Base-by-base conservation (phyloP, 2,329 filamentous ascomycete genomes). In the Penicillium aurantiogriseum region DNA sequence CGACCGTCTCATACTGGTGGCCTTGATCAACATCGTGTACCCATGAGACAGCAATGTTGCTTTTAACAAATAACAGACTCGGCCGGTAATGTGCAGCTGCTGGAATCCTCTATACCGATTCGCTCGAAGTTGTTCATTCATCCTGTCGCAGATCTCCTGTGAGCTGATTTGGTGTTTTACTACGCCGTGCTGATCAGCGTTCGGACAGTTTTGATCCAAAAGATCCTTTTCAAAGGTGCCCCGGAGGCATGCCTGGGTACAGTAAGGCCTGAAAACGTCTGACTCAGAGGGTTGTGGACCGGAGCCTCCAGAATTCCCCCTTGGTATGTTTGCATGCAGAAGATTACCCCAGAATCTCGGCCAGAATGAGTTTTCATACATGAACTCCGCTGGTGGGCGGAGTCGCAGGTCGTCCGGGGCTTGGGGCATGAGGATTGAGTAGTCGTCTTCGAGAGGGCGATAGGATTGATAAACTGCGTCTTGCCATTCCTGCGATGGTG, bases 191-290 rank as follows among this genome's bases (percentile, higher is more conserved):
- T 35, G 40, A 55, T 59, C 31, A 51, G 7, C 56, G 36, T 81
- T 81, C 0, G 76, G 78, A 63, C 64, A 69, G 40, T 55, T 29
- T n/a, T 60, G 45, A 57, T 69, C 65, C 42, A 70, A 50, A 35
- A n/a, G 42, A 2, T 38, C 67, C 49, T 57, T 56, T 39, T 61
- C 58, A 17, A 63, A 47, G 13, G 70, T 60, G 13, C 65, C 62
- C 9, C 45, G 58, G 39, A 67, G 63, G 44, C 62, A 70, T 35
- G 40, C 42, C 36, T 67, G 65, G 6, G 61, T 67, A 45, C 63
- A 70, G 56, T 65, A 68, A 35, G 44, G 47, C 53, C 43, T 46
- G 19, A 15, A 47, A 35, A 47, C 15, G 50, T 59, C 54, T 19
- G 39, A 57, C 23, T 19, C 27, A 5, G 29, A 10, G 10, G 3